Evolutionary conservation across 306 rosid species (phyloP).

Genomic region (Vachellia pachyceras): DNA sequence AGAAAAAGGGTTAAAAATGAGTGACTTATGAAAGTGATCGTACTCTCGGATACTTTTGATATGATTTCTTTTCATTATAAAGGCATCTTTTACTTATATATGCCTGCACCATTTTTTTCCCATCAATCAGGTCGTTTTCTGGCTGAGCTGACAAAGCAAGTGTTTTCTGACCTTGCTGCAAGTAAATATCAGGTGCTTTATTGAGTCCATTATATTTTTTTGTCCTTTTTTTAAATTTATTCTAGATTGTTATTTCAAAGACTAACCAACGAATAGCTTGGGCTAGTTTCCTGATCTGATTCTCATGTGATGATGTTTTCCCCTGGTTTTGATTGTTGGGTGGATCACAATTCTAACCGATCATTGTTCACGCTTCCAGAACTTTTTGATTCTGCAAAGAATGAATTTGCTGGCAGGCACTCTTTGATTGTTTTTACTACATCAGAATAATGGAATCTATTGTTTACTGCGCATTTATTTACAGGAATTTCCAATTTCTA

Average conservation of each 20-base stretch:
- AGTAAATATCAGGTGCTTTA: conserved; percentile 94
- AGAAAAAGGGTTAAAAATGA: background rate
- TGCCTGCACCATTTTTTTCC: conserved; percentile 30
- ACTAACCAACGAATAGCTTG: conserved; percentile 8
- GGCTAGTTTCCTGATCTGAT: conserved; percentile 10
- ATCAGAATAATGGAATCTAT: background rate
- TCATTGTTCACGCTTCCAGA: background rate
- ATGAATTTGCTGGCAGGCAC: background rate
- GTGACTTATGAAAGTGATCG: conserved; percentile 3
- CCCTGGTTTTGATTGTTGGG: background rate
- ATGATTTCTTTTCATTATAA: conserved; percentile 20
- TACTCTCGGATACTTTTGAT: conserved; percentile 11
- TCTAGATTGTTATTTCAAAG: conserved; percentile 6
- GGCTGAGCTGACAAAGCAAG: conserved; percentile 86
- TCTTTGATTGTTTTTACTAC: conserved; percentile 9
- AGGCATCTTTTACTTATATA: conserved; percentile 12
- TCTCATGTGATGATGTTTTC: conserved; percentile 20
- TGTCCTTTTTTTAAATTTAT: background rate
- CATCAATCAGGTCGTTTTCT: conserved; percentile 81
- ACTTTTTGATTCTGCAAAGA: background rate
- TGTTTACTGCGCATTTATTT: background rate
- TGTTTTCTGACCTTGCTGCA: conserved; percentile 86
- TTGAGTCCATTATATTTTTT: conserved; percentile 13
- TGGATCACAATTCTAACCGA: conserved; percentile 2
- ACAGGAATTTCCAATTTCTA: conserved; percentile 19